A percentile compares a stretch with the other conserved stretches of the same genome.
These are phyloP conservation scores for Ophiobolus disseminans DNA, from an alignment of 2,329 filamentous ascomycete species.

Conservation along the genomic window DNA sequence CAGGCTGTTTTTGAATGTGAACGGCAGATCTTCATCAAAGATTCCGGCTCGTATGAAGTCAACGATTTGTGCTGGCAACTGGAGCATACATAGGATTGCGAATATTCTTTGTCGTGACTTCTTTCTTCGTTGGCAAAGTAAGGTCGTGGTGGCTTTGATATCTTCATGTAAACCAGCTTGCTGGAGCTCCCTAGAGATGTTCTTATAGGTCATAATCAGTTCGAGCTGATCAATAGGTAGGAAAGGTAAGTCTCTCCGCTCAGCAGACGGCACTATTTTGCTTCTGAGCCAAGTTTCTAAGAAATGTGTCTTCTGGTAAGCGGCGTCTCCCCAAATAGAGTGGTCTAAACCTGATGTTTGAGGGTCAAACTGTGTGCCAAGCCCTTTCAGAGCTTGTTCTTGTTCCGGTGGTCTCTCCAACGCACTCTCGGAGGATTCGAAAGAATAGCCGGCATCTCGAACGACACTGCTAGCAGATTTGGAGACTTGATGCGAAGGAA, in stretches of 20 bases:
- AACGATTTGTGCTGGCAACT: neutral
- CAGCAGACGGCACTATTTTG: neutral
- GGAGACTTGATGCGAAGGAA: neutral
- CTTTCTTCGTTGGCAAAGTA: neutral
- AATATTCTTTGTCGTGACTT: conserved; percentile 4
- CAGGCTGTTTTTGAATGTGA: neutral
- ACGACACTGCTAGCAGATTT: neutral
- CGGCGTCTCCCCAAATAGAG: neutral
- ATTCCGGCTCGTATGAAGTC: neutral
- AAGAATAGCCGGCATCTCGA: neutral
- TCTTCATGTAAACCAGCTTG: neutral
- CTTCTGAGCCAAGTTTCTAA: neutral
- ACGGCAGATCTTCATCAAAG: conserved; percentile 7
- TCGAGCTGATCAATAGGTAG: conserved; percentile 1
- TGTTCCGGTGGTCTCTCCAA: neutral
- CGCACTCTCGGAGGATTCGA: neutral
- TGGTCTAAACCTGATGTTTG: neutral
- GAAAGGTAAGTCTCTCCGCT: neutral
- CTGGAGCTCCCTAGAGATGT: neutral
- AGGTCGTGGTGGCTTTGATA: neutral
- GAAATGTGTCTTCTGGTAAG: neutral
- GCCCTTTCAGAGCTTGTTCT: neutral
- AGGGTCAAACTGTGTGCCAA: neutral
- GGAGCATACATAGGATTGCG: conserved; percentile 6
- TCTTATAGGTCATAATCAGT: neutral